A percentile compares a stretch with the other conserved stretches of the same genome.
Conservation (phyloP, 352 stramenopile species). For the Phytophthora uliginosa region DNA sequence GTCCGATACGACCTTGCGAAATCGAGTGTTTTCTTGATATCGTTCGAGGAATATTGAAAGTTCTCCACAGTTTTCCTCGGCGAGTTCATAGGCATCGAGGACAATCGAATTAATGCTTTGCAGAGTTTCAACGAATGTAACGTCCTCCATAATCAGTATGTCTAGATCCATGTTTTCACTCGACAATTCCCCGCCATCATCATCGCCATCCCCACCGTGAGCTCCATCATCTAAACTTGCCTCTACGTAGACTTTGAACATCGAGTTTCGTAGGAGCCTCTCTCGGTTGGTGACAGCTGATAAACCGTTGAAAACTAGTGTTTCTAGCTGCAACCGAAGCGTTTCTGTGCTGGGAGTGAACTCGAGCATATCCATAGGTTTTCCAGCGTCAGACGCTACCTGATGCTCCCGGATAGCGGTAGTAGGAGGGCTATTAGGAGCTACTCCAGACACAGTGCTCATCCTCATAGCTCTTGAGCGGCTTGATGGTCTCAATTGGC, state of each 20-base stretch:
- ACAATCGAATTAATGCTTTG: constrained; percentile 63
- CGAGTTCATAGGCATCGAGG: constrained; percentile 59
- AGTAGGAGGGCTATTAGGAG: background rate
- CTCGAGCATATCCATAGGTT: constrained; percentile 45
- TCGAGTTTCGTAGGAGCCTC: constrained; percentile 65
- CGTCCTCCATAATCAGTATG: constrained; percentile 85
- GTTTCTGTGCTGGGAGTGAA: constrained; percentile 63
- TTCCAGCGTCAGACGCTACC: background rate
- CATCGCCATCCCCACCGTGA: constrained; percentile 45
- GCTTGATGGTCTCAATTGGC: background rate
- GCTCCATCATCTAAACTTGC: constrained; percentile 58
- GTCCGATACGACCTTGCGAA: constrained; percentile 57
- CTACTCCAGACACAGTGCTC: background rate
- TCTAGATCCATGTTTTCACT: constrained; percentile 75
- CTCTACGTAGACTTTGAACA: constrained; percentile 79
- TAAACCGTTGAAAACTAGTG: constrained; percentile 73
- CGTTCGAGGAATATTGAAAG: constrained; percentile 84
- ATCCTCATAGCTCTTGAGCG: background rate
- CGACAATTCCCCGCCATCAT: constrained; percentile 49
- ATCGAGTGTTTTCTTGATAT: constrained; percentile 78
- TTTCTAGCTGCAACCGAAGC: constrained; percentile 77
- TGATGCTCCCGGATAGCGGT: background rate
- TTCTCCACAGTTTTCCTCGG: constrained; percentile 58
- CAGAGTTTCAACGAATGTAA: constrained; percentile 64
- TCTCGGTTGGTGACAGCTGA: constrained; percentile 74